Percentiles rank a stretch among this genome's conserved stretches.
Conservation (phyloP, 345 rosid genomes). For the Eucalyptus grandis region DNA sequence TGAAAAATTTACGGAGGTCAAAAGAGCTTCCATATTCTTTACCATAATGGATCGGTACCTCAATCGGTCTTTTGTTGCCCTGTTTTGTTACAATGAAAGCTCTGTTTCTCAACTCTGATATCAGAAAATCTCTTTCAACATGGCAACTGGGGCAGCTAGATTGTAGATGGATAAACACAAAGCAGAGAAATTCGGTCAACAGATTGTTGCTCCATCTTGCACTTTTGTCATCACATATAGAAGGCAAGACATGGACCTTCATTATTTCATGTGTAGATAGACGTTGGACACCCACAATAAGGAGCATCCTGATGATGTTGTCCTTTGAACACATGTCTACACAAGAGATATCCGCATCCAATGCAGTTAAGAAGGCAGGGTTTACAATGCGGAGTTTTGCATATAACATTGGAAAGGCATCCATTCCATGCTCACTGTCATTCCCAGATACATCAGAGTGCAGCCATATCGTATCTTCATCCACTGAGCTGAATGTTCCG, state of each 20-base stretch:
- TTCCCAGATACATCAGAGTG: constrained; percentile 41
- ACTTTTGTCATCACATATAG: constrained; percentile 25
- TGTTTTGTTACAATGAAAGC: constrained; percentile 64
- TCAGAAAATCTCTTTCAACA: constrained; percentile 46
- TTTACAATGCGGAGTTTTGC: constrained; percentile 59
- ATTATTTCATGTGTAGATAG: constrained; percentile 86
- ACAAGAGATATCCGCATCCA: constrained; percentile 16
- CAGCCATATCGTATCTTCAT: constrained; percentile 75
- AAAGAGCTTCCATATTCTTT: constrained; percentile 56
- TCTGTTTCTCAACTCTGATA: constrained; percentile 48
- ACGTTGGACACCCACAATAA: constrained; percentile 57
- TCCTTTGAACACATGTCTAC: constrained; percentile 13
- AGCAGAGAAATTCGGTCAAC: constrained; percentile 72
- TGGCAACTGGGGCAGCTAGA: constrained; percentile 59
- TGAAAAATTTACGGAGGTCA: constrained; percentile 34
- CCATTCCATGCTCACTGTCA: constrained; percentile 36
- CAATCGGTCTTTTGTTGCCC: constrained; percentile 46
- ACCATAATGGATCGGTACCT: constrained; percentile 59
- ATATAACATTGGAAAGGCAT: constrained; percentile 65
- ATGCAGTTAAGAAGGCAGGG: constrained; percentile 42
- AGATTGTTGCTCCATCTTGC: constrained; percentile 14
- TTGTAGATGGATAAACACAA: constrained; percentile 73
- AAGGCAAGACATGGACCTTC: constrained; percentile 67
- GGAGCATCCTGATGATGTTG: constrained; percentile 51
- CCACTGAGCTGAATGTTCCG: constrained; percentile 58